These are phyloP conservation scores for Tolypocladium sp. DNA, from an alignment of 2,329 filamentous ascomycete genomes.

Conservation along the genomic window DNA sequence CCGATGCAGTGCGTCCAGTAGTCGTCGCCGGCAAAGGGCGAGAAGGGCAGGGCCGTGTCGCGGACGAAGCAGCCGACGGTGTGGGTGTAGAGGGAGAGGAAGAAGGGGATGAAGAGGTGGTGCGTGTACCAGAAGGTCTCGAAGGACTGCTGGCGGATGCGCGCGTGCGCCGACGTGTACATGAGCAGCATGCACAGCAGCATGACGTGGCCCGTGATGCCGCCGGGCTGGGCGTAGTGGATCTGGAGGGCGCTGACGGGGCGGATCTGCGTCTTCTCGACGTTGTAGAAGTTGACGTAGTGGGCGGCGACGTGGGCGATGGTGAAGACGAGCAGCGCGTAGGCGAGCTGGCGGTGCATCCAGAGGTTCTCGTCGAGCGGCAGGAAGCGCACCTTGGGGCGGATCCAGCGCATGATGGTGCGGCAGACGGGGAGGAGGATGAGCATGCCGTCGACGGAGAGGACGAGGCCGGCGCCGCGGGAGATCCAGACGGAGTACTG, in stretches of 20 bases:
- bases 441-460: constrained; percentile 76
- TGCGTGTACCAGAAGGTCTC: constrained; percentile 99
- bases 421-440: constrained; percentile 93
- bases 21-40: constrained; percentile 70
- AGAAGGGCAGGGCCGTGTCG: constrained; percentile 54
- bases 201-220: constrained; percentile 96
- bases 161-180: constrained; percentile 89
- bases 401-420: constrained; percentile 73
- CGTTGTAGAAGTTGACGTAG: constrained; percentile 98
- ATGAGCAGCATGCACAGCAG: constrained; percentile 98
- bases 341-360: constrained; percentile 94
- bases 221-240: constrained; percentile 81
- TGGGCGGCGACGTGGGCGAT: constrained; percentile 69
- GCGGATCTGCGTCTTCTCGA: constrained; percentile 77
- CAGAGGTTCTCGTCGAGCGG: constrained; percentile 95
- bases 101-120: constrained; percentile 94
- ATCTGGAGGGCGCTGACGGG: constrained; percentile 77
- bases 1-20: constrained; percentile 95
- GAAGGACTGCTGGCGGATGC: constrained; percentile 92
- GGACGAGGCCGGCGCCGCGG: constrained; percentile 78
- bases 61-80: constrained; percentile 95
- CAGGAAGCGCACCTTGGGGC: constrained; percentile 79
- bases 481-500: constrained; percentile 93
- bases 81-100: constrained; percentile 90
- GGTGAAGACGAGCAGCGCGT: constrained; percentile 76